Percentiles rank a stretch among this genome's conserved stretches.
phyloP scores from a whole-genome alignment of 1,284 basidiomycete species.

The Coniferiporia sulphurascens region DNA sequence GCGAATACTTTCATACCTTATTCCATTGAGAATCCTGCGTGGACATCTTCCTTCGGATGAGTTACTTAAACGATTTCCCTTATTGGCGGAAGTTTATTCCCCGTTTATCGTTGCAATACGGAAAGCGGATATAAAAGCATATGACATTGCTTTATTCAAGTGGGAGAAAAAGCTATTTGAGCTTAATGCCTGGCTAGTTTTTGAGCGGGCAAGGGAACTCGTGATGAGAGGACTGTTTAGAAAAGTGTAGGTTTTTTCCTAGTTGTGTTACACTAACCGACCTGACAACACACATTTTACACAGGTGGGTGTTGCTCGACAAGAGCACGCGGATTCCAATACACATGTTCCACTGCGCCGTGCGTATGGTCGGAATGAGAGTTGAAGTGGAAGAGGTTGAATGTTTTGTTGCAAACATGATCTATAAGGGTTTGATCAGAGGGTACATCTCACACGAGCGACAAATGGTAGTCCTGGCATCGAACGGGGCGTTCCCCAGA shows the following conservation, averaged over 20 bases:
- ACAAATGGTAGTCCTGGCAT: slow-evolving; percentile 86
- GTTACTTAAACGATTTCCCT: slow-evolving; percentile 68
- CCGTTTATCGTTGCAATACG: slow-evolving; percentile 81
- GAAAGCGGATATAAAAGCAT: slow-evolving; percentile 73
- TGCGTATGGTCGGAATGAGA: slow-evolving; percentile 62
- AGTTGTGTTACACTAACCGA: background rate
- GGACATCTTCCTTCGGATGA: slow-evolving; percentile 75
- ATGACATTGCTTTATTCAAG: slow-evolving; percentile 70
- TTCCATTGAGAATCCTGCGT: slow-evolving; percentile 82
- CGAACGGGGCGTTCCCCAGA: slow-evolving; percentile 78
- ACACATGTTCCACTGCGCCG: slow-evolving; percentile 67
- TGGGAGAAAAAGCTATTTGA: slow-evolving; percentile 71
- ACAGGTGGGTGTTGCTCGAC: slow-evolving; percentile 73
- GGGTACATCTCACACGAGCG: slow-evolving; percentile 97
- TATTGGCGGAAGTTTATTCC: slow-evolving; percentile 67
- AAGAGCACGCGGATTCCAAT: slow-evolving; percentile 76
- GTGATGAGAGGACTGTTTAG: slow-evolving; percentile 85
- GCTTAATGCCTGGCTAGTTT: slow-evolving; percentile 78
- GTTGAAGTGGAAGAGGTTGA: slow-evolving; percentile 78
- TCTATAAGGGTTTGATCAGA: slow-evolving; percentile 87
- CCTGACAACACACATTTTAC: background rate
- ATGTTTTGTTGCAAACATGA: slow-evolving; percentile 91
- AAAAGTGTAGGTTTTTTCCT: slow-evolving; percentile 59
- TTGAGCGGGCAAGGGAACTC: slow-evolving; percentile 85
- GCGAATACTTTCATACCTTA: slow-evolving; percentile 85